phyloP scores from a whole-genome alignment of 768 basidiomycete species.

The Artomyces pyxidatus region DNA sequence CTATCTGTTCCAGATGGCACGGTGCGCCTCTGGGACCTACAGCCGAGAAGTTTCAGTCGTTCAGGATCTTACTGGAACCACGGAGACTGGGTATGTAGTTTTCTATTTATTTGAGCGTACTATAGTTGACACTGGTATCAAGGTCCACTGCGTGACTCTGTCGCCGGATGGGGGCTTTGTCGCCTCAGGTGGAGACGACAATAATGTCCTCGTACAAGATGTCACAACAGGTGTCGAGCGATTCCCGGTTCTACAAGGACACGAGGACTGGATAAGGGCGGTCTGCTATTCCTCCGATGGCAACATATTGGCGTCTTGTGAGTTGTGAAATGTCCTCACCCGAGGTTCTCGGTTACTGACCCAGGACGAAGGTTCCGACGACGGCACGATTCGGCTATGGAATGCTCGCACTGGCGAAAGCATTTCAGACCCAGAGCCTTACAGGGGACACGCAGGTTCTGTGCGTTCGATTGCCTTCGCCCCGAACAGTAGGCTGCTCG shows the following conservation, averaged over 20 bases:
- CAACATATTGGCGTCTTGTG: background rate
- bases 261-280: background rate
- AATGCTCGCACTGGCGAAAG: background rate
- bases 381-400: constrained; percentile 4
- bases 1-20: constrained; percentile 1
- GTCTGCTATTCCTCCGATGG: background rate
- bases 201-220: background rate
- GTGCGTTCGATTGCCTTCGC: constrained; percentile 2
- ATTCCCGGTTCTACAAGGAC: background rate
- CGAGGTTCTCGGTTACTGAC: background rate
- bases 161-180: background rate
- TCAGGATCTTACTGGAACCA: background rate
- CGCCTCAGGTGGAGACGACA: background rate
- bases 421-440: background rate
- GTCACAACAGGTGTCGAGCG: background rate
- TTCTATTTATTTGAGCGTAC: background rate
- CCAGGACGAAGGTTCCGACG: background rate
- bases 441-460: background rate
- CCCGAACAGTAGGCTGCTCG: background rate
- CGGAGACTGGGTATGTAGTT: background rate
- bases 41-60: background rate
- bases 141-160: background rate
- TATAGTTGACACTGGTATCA: background rate
- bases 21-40: background rate
- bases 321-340: background rate